Conservation (phyloP, 495 filamentous ascomycete species). For the Penicillium manginii region DNA sequence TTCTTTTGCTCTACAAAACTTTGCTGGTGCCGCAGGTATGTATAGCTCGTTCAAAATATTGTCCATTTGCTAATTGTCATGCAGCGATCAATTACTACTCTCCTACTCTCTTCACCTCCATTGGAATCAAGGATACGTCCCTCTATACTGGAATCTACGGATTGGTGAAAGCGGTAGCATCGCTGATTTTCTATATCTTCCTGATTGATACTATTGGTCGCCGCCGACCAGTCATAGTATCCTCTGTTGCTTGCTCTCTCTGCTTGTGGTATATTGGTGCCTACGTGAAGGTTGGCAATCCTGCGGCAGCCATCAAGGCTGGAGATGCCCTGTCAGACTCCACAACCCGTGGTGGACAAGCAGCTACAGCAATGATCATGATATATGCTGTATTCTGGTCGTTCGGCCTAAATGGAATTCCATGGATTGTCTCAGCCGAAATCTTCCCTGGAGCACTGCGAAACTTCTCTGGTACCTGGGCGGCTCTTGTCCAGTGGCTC, state of each 20-base stretch:
- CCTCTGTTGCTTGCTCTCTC: conserved; percentile 61
- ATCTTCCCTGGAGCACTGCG: conserved; percentile 32
- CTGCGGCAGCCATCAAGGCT: conserved; percentile 20
- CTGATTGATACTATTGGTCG: conserved; percentile 66
- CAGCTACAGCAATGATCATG: conserved; percentile 44
- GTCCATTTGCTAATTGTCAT: conserved; percentile 37
- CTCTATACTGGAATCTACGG: conserved; percentile 48
- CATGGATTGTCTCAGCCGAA: conserved; percentile 35
- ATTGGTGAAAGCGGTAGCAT: conserved; percentile 49
- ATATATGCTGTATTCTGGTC: conserved; percentile 40
- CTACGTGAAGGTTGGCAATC: conserved; percentile 58
- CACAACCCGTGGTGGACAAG: conserved; percentile 35
- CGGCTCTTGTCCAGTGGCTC: conserved; percentile 24
- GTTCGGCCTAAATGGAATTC: conserved; percentile 34
- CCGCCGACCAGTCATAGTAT: conserved; percentile 63
- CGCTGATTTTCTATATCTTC: conserved; percentile 59
- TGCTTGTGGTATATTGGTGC: conserved; percentile 69
- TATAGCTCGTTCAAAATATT: conserved; percentile 27
- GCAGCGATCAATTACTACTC: conserved; percentile 54
- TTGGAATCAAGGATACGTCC: conserved; percentile 42
- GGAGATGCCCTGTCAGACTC: conserved; percentile 19
- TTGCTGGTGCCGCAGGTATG: conserved; percentile 58
- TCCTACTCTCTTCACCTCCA: conserved; percentile 53
- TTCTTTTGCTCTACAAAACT: conserved; percentile 58
- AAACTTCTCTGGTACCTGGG: conserved; percentile 28